Conservation (phyloP, 495 filamentous ascomycete genomes). For the Melanomma pulvis-pyrius region DNA sequence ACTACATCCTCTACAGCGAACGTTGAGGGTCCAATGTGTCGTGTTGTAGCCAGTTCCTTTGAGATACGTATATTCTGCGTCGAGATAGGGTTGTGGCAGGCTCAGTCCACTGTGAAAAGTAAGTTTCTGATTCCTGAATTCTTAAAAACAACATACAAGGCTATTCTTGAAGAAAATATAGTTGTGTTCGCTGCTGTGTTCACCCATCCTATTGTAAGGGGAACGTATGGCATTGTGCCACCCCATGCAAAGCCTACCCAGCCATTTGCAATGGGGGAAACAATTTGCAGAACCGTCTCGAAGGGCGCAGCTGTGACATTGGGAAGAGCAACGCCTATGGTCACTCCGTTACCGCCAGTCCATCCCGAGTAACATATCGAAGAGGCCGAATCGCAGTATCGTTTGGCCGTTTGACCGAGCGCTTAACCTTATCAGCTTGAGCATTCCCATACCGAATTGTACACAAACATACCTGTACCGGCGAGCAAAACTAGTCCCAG, state of each 20-base stretch:
- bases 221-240: constrained; percentile 35
- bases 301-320: constrained; percentile 14
- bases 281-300: constrained; percentile 33
- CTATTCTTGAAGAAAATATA: constrained; percentile 35
- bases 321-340: constrained; percentile 31
- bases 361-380: constrained; percentile 31
- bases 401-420: constrained; percentile 5
- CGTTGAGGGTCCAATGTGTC: constrained; percentile 37
- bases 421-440: constrained; percentile 8
- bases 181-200: constrained; percentile 26
- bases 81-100: constrained; percentile 27
- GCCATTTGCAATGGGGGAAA: constrained; percentile 31
- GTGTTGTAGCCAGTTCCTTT: constrained; percentile 34
- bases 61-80: constrained; percentile 30
- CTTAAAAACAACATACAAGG: constrained; percentile 9
- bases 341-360: constrained; percentile 26
- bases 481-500: neutral
- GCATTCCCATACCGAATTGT: neutral
- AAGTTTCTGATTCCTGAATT: neutral
- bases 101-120: constrained; percentile 23
- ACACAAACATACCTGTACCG: constrained; percentile 11
- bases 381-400: constrained; percentile 26
- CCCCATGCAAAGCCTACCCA: constrained; percentile 38
- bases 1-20: constrained; percentile 33
- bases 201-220: constrained; percentile 32